Evolutionary conservation across 805 yeast genomes (phyloP).

Genomic region (Brettanomyces naardenensis): DNA sequence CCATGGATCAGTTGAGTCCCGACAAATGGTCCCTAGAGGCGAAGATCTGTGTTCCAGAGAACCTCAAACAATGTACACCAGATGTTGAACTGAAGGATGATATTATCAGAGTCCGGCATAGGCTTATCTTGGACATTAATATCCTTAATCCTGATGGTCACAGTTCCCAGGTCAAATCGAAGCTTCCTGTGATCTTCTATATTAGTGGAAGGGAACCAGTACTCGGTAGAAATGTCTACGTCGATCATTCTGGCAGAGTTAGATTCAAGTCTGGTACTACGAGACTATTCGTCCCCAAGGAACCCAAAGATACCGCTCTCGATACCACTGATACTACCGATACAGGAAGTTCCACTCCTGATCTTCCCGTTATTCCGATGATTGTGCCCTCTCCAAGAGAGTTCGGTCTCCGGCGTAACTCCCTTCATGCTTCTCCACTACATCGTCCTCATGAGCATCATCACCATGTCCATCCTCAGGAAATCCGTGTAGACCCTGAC

Average conservation of each 20-base stretch:
- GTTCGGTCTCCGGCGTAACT: background rate
- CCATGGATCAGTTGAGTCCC: slow-evolving; percentile 24
- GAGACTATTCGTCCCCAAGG: slow-evolving; percentile 4
- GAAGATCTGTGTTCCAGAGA: slow-evolving; percentile 31
- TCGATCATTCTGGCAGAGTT: slow-evolving; percentile 17
- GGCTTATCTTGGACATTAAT: slow-evolving; percentile 35
- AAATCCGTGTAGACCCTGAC: slow-evolving; percentile 10
- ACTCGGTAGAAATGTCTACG: slow-evolving; percentile 18
- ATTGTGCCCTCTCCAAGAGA: background rate
- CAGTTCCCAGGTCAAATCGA: slow-evolving; percentile 42
- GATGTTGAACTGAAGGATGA: slow-evolving; percentile 33
- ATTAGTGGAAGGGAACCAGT: slow-evolving; percentile 29
- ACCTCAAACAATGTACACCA: slow-evolving; percentile 33
- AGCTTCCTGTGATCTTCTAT: slow-evolving; percentile 38
- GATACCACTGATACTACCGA: background rate
- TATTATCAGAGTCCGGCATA: slow-evolving; percentile 37
- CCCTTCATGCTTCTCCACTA: background rate
- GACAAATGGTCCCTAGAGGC: slow-evolving; percentile 43
- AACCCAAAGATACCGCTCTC: background rate
- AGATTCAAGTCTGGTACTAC: slow-evolving; percentile 16
- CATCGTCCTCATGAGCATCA: background rate
- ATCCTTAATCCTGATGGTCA: slow-evolving; percentile 43
- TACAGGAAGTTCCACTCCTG: background rate
- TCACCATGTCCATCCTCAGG: background rate
- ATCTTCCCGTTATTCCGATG: background rate